These are phyloP conservation scores for Neurospora intermedia DNA, from an alignment of 495 filamentous ascomycete species.

Conservation along the genomic window DNA sequence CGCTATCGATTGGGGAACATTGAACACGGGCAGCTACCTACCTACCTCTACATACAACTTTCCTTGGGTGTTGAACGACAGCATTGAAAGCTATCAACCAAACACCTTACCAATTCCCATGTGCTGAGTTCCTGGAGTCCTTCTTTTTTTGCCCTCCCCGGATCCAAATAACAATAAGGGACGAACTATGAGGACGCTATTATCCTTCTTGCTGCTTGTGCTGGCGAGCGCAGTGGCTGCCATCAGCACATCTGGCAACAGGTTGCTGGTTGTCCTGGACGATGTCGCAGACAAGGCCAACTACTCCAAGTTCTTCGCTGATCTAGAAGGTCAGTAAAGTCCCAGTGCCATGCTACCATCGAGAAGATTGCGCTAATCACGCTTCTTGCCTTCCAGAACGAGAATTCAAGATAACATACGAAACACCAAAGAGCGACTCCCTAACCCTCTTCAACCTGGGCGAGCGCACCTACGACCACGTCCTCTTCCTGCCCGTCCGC, in stretches of 20 bases:
- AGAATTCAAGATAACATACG: conserved; percentile 68
- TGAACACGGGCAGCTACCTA: not conserved
- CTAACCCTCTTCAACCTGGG: conserved; percentile 79
- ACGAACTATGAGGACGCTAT: conserved; percentile 59
- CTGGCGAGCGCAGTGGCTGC: conserved; percentile 59
- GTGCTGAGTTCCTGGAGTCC: not conserved
- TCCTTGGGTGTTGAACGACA: not conserved
- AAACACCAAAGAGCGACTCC: conserved; percentile 76
- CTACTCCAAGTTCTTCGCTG: conserved; percentile 74
- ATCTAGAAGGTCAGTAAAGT: conserved; percentile 57
- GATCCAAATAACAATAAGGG: conserved; percentile 24
- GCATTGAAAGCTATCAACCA: not conserved
- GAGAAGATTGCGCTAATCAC: conserved; percentile 10
- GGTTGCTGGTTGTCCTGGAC: conserved; percentile 80
- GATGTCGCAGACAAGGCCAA: conserved; percentile 64
- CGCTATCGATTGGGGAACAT: not conserved
- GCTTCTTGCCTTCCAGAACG: conserved; percentile 44
- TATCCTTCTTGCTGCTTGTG: conserved; percentile 55
- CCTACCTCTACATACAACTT: not conserved
- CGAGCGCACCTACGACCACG: conserved; percentile 80
- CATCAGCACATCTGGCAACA: conserved; percentile 66
- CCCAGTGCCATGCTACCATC: too few relatives aligned
- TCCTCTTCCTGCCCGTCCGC: conserved; percentile 77
- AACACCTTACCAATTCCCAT: not conserved
- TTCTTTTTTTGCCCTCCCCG: conserved; percentile 9